A percentile compares a stretch with the other conserved stretches of the same genome.
These are phyloP conservation scores for Priceomyces fermenticarens DNA, from an alignment of 805 yeast species.

Conservation along the genomic window DNA sequence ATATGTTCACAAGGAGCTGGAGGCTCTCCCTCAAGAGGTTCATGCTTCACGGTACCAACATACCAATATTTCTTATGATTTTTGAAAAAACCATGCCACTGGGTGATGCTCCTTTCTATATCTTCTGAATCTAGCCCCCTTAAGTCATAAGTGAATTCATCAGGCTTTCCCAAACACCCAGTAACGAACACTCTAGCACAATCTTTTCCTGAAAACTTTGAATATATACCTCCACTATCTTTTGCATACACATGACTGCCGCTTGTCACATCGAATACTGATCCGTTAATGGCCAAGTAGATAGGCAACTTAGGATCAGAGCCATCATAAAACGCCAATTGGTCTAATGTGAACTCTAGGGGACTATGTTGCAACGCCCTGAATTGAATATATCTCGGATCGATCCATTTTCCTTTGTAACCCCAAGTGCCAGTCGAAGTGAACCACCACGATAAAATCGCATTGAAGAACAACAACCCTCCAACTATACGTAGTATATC, in stretches of 20 bases:
- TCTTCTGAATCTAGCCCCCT: slow-evolving; percentile 51
- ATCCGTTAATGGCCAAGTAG: slow-evolving; percentile 57
- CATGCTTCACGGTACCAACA: slow-evolving; percentile 55
- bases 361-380: slow-evolving; percentile 10
- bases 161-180: slow-evolving; percentile 56
- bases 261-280: slow-evolving; percentile 61
- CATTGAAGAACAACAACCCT: slow-evolving; percentile 47
- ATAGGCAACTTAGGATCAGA: slow-evolving; percentile 46
- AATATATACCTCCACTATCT: slow-evolving; percentile 46
- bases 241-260: slow-evolving; percentile 55
- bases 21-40: slow-evolving; percentile 43
- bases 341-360: slow-evolving; percentile 38
- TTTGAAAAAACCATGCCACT: slow-evolving; percentile 55
- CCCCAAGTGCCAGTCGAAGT: slow-evolving; percentile 65
- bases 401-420: slow-evolving; percentile 47
- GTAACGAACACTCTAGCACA: slow-evolving; percentile 68
- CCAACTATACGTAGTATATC: slow-evolving; percentile 44
- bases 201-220: slow-evolving; percentile 60
- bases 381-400: slow-evolving; percentile 39
- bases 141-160: slow-evolving; percentile 63
- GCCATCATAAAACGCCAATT: slow-evolving; percentile 54
- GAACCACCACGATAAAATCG: slow-evolving; percentile 52
- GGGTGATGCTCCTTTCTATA: slow-evolving; percentile 35
- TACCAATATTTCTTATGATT: slow-evolving; percentile 53
- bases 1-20: slow-evolving; percentile 47